phyloP scores from a whole-genome alignment of 78 protist species.

The Neovahlkampfia damariscottae region DNA sequence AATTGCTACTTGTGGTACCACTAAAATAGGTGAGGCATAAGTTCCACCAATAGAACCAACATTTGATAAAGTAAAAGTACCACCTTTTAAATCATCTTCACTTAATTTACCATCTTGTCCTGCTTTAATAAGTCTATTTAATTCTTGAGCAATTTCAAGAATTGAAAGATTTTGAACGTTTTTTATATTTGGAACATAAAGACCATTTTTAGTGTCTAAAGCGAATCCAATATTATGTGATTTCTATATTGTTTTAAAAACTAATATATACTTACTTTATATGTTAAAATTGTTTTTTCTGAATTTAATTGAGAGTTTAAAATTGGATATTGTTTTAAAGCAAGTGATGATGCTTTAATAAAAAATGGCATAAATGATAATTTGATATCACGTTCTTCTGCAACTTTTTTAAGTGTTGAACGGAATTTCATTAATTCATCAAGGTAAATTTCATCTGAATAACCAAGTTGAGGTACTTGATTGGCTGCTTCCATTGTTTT shows the following conservation, averaged over 20 bases:
- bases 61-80: constrained; percentile 81
- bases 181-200: constrained; percentile 86
- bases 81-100: constrained; percentile 48
- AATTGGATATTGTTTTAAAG: constrained; percentile 60
- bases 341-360: constrained; percentile 80
- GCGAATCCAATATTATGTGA: constrained; percentile 88
- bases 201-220: constrained; percentile 85
- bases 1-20: constrained; percentile 54
- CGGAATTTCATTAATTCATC: constrained; percentile 20
- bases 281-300: constrained; percentile 33
- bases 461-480: constrained; percentile 63
- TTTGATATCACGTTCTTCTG: constrained; percentile 37
- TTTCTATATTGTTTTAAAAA: neutral
- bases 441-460: constrained; percentile 51
- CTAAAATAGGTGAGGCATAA: constrained; percentile 64
- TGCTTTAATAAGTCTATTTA: constrained; percentile 55
- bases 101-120: constrained; percentile 33
- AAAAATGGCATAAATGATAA: constrained; percentile 68
- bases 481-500: constrained; percentile 60
- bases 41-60: constrained; percentile 90
- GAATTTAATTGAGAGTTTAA: constrained; percentile 50
- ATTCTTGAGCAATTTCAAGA: constrained; percentile 75
- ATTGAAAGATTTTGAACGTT: constrained; percentile 56
- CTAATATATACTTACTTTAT: too few relatives aligned
- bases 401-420: constrained; percentile 19